phyloP scores from a whole-genome alignment of 768 basidiomycete genomes.

The Boletus speciosus region DNA sequence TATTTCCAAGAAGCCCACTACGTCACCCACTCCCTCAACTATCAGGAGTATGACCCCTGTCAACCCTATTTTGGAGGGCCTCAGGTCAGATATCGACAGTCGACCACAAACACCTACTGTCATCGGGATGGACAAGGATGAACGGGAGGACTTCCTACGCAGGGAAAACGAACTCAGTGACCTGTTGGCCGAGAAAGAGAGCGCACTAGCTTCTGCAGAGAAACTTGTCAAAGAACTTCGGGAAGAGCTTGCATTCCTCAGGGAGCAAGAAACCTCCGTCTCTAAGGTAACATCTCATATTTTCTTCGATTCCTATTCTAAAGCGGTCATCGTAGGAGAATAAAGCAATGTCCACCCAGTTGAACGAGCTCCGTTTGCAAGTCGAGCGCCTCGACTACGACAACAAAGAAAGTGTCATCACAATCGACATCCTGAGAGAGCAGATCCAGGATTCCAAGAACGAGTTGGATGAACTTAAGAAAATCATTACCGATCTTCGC shows the following conservation, averaged over 20 bases:
- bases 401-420: conserved; percentile 90
- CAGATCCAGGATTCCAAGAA: conserved; percentile 82
- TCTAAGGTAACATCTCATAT: conserved; percentile 54
- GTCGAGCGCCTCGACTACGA: conserved; percentile 93
- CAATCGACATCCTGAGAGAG: conserved; percentile 92
- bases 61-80: conserved; percentile 67
- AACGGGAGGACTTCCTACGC: conserved; percentile 93
- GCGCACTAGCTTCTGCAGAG: conserved; percentile 70
- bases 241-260: conserved; percentile 86
- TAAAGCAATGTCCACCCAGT: conserved; percentile 87
- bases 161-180: conserved; percentile 97
- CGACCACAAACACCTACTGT: conserved; percentile 92
- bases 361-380: conserved; percentile 89
- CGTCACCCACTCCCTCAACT: conserved; percentile 65
- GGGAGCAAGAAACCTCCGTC: conserved; percentile 80
- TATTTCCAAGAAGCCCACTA: conserved; percentile 44
- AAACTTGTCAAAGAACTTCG: conserved; percentile 84
- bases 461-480: conserved; percentile 88
- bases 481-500: conserved; percentile 75
- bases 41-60: conserved; percentile 71
- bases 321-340: conserved; percentile 63
- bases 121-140: conserved; percentile 88
- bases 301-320: conserved; percentile 4
- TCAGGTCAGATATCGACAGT: conserved; percentile 71
- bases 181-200: conserved; percentile 88